A percentile compares a stretch with the other conserved stretches of the same genome.
Conservation (phyloP, 139 green algal species). For the Chlamydomonas asymmetrica region DNA sequence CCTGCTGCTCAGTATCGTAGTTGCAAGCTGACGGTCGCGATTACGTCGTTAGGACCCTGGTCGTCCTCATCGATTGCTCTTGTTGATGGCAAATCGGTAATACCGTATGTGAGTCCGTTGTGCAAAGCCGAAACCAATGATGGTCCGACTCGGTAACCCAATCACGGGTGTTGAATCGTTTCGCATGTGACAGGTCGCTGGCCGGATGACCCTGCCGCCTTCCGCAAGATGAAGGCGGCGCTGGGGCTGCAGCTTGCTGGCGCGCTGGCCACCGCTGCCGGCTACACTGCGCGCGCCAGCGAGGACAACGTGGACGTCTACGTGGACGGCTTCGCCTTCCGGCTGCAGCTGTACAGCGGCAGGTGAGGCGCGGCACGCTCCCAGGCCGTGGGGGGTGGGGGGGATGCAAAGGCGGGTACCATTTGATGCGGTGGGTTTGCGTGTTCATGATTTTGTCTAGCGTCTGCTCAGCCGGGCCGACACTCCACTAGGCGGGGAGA, state of each 20-base stretch:
- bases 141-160: too few relatives aligned
- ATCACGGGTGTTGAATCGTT: too few relatives aligned
- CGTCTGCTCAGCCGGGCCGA: slow-evolving; percentile 10
- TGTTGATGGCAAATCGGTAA: too few relatives aligned
- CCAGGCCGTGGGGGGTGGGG: slow-evolving; percentile 6
- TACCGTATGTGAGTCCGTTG: too few relatives aligned
- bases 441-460: too few relatives aligned
- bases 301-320: slow-evolving; percentile 74
- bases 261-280: slow-evolving; percentile 49
- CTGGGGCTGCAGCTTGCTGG: slow-evolving; percentile 73
- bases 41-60: too few relatives aligned
- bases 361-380: slow-evolving; percentile 48
- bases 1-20: neutral
- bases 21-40: neutral
- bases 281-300: slow-evolving; percentile 42
- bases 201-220: slow-evolving; percentile 64
- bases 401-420: slow-evolving; percentile 13
- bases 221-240: slow-evolving; percentile 72
- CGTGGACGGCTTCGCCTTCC: slow-evolving; percentile 77
- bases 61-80: too few relatives aligned
- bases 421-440: neutral
- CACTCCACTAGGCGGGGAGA: neutral
- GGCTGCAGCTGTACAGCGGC: slow-evolving; percentile 64
- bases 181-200: slow-evolving; percentile 60
- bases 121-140: too few relatives aligned